Evolutionary conservation across 345 rosid species (phyloP).

Genomic region (Acer negundo): DNA sequence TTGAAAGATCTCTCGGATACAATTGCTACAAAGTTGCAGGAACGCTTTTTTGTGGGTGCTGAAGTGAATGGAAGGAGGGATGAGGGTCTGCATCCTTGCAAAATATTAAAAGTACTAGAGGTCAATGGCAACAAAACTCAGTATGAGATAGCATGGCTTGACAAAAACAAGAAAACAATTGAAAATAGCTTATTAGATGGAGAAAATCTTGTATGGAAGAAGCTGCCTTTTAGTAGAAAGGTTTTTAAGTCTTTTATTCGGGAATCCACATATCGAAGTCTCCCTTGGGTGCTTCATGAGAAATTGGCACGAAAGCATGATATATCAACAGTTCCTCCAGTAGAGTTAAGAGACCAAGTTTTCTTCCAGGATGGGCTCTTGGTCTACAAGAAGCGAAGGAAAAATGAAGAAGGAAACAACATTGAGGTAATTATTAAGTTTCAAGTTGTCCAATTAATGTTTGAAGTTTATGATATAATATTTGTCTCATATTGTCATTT

Average conservation of each 20-base stretch:
- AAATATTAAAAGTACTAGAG: constrained; percentile 50
- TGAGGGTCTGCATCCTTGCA: constrained; percentile 60
- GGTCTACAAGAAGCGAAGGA: constrained; percentile 53
- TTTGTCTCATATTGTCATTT: constrained; percentile 23
- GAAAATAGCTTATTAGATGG: constrained; percentile 50
- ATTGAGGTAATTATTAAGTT: constrained; percentile 26
- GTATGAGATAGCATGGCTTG: constrained; percentile 78
- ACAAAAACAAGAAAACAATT: constrained; percentile 48
- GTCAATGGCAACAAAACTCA: constrained; percentile 39
- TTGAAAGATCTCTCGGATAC: constrained; percentile 83
- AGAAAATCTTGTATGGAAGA: constrained; percentile 73
- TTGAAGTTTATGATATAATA: background rate
- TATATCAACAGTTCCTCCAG: constrained; percentile 65
- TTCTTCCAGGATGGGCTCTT: constrained; percentile 64
- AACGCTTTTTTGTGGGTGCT: constrained; percentile 58
- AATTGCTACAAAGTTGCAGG: constrained; percentile 61
- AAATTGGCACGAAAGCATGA: constrained; percentile 66
- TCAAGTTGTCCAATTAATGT: constrained; percentile 6
- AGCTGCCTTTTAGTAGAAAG: constrained; percentile 70
- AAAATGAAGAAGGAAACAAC: constrained; percentile 40
- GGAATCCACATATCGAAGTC: constrained; percentile 78
- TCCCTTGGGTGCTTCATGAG: constrained; percentile 88
- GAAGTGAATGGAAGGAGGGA: constrained; percentile 67
- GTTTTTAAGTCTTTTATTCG: constrained; percentile 88
- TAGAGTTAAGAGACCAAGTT: constrained; percentile 56